A percentile compares a stretch with the other conserved stretches of the same genome.
Evolutionary conservation across 495 filamentous ascomycete genomes (phyloP).

Genomic region (Penicillium coprophilum): DNA sequence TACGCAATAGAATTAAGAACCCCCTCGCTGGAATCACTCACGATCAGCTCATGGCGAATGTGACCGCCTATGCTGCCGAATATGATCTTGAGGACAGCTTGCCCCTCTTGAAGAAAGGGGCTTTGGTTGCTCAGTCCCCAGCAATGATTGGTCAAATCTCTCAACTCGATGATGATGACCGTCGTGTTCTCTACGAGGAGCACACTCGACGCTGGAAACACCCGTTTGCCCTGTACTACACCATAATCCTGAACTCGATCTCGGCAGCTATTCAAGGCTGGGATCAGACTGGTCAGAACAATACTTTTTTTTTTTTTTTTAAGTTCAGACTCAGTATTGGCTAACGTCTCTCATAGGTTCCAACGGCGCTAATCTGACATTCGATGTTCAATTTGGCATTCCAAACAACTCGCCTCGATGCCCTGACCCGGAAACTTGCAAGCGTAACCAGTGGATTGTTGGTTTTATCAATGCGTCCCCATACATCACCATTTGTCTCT

Average conservation of each 20-base stretch:
- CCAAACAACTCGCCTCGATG: slow-evolving; percentile 41
- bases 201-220: slow-evolving; percentile 63
- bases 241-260: slow-evolving; percentile 68
- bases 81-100: slow-evolving; percentile 52
- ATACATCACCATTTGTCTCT: slow-evolving; percentile 42
- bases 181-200: slow-evolving; percentile 54
- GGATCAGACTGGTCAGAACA: slow-evolving; percentile 57
- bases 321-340: background rate
- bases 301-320: background rate
- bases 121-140: slow-evolving; percentile 66
- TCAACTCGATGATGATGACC: slow-evolving; percentile 56
- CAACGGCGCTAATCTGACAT: slow-evolving; percentile 73
- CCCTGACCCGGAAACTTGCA: slow-evolving; percentile 27
- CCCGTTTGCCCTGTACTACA: slow-evolving; percentile 60
- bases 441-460: slow-evolving; percentile 44
- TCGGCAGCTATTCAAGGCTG: slow-evolving; percentile 68
- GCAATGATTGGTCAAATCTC: slow-evolving; percentile 51
- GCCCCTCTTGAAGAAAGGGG: slow-evolving; percentile 56
- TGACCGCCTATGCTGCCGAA: slow-evolving; percentile 54
- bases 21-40: slow-evolving; percentile 57
- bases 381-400: slow-evolving; percentile 52
- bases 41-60: slow-evolving; percentile 52
- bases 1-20: slow-evolving; percentile 49
- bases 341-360: slow-evolving; percentile 39
- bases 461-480: slow-evolving; percentile 46